phyloP scores from a whole-genome alignment of 768 basidiomycete genomes.

The Russula abietina region DNA sequence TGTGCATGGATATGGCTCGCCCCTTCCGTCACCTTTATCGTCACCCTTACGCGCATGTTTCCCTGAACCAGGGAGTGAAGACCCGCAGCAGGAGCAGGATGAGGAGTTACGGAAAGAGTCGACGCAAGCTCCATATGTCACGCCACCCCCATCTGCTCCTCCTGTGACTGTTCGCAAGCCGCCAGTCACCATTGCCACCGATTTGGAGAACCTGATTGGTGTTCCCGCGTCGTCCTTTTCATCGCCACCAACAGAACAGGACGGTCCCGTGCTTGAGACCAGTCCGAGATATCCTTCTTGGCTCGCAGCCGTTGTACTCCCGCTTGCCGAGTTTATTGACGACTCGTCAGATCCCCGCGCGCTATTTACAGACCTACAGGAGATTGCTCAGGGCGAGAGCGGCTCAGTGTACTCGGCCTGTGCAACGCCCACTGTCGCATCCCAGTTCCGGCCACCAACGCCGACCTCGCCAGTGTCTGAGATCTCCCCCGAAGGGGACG shows the following conservation, averaged over 20 bases:
- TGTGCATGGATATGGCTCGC: not conserved
- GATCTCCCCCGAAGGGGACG: not conserved
- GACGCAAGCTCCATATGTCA: not conserved
- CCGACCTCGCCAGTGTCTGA: constrained; percentile 19
- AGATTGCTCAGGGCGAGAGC: constrained; percentile 80
- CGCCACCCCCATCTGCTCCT: constrained; percentile 8
- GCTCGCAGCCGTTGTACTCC: constrained; percentile 54
- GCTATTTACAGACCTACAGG: constrained; percentile 60
- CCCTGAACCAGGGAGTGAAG: not conserved
- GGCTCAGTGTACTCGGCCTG: constrained; percentile 58
- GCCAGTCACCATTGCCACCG: constrained; percentile 1
- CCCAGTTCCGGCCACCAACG: constrained; percentile 14
- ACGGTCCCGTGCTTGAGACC: not conserved
- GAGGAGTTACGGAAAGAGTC: not conserved
- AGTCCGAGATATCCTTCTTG: constrained; percentile 53
- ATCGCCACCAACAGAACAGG: not conserved
- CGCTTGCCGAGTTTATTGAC: constrained; percentile 59
- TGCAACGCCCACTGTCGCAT: constrained; percentile 2
- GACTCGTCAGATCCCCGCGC: constrained; percentile 54
- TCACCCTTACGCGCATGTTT: constrained; percentile 20
- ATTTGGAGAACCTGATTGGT: not conserved
- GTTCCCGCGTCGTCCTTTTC: not conserved
- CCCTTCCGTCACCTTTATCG: constrained; percentile 7
- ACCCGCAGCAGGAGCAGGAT: not conserved
- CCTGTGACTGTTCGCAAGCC: not conserved